Base-by-base conservation (phyloP, 768 basidiomycete genomes). In the Tricholoma saponaceum region DNA sequence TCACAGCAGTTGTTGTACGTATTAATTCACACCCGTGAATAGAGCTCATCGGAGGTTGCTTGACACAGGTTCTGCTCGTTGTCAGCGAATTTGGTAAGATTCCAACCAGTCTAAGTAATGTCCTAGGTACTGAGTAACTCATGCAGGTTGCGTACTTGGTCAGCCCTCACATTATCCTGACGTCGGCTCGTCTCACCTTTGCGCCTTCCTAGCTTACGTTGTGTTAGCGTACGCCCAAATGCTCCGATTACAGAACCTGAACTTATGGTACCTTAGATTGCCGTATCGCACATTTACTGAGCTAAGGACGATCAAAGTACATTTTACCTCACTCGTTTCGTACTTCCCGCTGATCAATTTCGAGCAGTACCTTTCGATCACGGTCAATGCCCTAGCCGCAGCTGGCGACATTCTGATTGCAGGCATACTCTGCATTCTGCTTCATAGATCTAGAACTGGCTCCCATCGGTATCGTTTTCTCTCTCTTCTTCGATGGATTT, bases 361-460 rank as follows among this genome's bases (percentile, higher is more conserved):
- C 9, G 32, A 47, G 8, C 46, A 79, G 76, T 61, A 52, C 13
- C 68, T 81, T 10, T 78, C 79, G 1, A 74, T 76, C 53, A 54
- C 71, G 22, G 72, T 82, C 58, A 83, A 82, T 59, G 74, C 70
- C 1, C 64, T 76, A 3, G 73, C 79, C 7, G 77, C 80, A 0
- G 74, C 69, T 5, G 80, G 77, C 5, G 82, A 83, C 49, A 60
- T 79, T 23, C 58, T 81, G 33, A 82, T 83, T 44, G 78, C 82
- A 0, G 60, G 57, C n/a, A 62, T 71, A 20, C n/a, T n/a, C n/a
- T n/a, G n/a, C n/a, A n/a, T n/a, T n/a, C n/a, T n/a, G n/a, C n/a
- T n/a, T n/a, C n/a, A n/a, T n/a, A n/a, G n/a, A n/a, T n/a, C n/a
- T n/a, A n/a, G n/a, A n/a, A n/a, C n/a, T n/a, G n/a, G n/a, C 71